Evolutionary conservation across 2,329 filamentous ascomycete species (phyloP), one percentile per base, ranked within the genome.

Genomic region (Fragosphaeria purpurea): DNA sequence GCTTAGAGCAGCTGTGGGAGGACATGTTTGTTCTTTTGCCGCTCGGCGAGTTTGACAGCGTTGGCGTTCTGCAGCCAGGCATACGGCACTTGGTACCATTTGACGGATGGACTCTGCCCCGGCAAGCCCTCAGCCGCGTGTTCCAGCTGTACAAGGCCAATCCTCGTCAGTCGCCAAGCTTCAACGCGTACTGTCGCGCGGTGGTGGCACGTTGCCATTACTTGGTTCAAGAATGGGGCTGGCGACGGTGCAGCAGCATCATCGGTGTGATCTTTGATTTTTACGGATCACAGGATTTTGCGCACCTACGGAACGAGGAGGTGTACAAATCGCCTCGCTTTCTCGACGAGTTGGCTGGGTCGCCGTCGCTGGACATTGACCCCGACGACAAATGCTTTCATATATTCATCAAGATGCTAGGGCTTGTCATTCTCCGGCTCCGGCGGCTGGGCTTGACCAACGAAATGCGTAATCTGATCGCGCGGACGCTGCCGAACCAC

Each of bases 181-280:
- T 85, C 68, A 85, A 83, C 56, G 76, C 77, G 53, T 85, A 85
- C 58, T 82, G 77, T 53, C 73, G 76, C 13, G 74, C 77, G 6
- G 61, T 82, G 5, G 65, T 84, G 35, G 70, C 71, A 13, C 75
- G 82, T 34, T 85, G 82, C 54, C 75, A 84, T 59, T 76, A 77
- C 59, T 70, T 85, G 8, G 76, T 83, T 44, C 68, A 75, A 51
- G 75, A 80, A 61, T 86, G 82, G 82, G 79, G 79, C 4, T 85
- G 82, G 82, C 69, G 69, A 39, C 77, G 70, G 53, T 78, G 75
- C 57, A 76, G 74, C 44, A 67, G 71, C 9, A 70, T 84, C 11
- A 67, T 84, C 35, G 79, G 80, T 1, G 69, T 74, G 2, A 74
- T 85, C 3, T 85, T 85, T 55, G 81, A 85, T 62, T 85, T 84